Evolutionary conservation across 73 alveolate genomes (phyloP).

Genomic region (Paramecium biaurelia): DNA sequence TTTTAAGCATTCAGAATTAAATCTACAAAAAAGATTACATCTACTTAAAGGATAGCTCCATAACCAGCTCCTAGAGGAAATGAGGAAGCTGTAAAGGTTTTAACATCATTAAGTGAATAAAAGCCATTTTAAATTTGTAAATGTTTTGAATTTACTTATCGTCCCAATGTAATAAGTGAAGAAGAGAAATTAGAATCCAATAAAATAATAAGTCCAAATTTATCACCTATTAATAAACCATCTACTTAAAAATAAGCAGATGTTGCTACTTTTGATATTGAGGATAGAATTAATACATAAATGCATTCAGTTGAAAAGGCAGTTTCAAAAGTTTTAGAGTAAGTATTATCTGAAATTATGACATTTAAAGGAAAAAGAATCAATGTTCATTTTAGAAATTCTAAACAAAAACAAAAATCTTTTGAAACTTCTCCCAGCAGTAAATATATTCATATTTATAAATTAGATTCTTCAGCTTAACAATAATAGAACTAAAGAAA

Average conservation of each 20-base stretch:
- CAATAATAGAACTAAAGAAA: neutral
- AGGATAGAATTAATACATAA: neutral
- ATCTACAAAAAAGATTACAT: neutral
- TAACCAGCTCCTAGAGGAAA: neutral
- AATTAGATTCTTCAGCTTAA: neutral
- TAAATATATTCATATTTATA: neutral
- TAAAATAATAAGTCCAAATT: neutral
- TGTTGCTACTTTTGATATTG: slow-evolving; percentile 17
- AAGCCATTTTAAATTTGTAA: neutral
- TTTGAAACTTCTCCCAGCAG: slow-evolving; percentile 35
- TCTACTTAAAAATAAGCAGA: neutral
- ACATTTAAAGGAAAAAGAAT: slow-evolving; percentile 21
- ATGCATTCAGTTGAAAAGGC: slow-evolving; percentile 37
- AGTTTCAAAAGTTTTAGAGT: neutral
- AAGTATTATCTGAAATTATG: slow-evolving; percentile 21
- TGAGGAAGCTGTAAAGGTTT: neutral
- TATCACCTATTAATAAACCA: slow-evolving; percentile 16
- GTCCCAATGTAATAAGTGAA: neutral
- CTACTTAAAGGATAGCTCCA: neutral
- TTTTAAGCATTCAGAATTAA: neutral
- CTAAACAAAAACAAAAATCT: neutral
- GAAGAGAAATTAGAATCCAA: neutral
- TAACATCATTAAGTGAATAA: slow-evolving; percentile 36
- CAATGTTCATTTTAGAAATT: slow-evolving; percentile 26
- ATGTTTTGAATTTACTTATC: neutral